Conservation (phyloP, 2,329 filamentous ascomycete genomes). For the Fusarium scirpi region DNA sequence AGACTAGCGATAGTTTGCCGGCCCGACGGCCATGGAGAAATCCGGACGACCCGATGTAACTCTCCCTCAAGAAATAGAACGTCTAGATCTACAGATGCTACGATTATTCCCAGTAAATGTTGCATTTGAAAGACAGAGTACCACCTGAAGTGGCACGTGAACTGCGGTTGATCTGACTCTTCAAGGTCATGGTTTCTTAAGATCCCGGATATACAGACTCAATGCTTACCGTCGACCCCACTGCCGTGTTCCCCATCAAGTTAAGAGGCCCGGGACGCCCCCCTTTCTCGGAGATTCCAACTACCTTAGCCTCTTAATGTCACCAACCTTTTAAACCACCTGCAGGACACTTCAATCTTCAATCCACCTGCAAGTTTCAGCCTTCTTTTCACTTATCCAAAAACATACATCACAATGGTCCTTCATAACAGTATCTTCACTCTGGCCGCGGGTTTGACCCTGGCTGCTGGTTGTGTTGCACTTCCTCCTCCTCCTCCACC, state of each 20-base stretch:
- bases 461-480: constrained; percentile 32
- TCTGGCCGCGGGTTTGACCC: constrained; percentile 25
- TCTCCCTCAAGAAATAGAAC: neutral
- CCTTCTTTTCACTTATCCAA: constrained; percentile 1
- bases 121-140: neutral
- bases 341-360: neutral
- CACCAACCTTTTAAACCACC: neutral
- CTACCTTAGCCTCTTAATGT: neutral
- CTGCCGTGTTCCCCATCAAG: constrained; percentile 12
- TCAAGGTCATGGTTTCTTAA: neutral
- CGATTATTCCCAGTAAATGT: neutral
- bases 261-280: neutral
- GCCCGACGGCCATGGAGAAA: neutral
- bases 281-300: constrained; percentile 19
- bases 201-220: neutral
- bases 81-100: constrained; percentile 1
- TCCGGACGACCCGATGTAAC: neutral
- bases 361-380: constrained; percentile 1
- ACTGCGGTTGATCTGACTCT: neutral
- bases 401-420: constrained; percentile 30
- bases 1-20: neutral
- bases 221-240: neutral
- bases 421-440: constrained; percentile 20
- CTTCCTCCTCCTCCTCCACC: neutral
- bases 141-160: neutral